These are phyloP conservation scores for Acrodontium crateriforme DNA, from an alignment of 2,329 filamentous ascomycete species.

Conservation along the genomic window DNA sequence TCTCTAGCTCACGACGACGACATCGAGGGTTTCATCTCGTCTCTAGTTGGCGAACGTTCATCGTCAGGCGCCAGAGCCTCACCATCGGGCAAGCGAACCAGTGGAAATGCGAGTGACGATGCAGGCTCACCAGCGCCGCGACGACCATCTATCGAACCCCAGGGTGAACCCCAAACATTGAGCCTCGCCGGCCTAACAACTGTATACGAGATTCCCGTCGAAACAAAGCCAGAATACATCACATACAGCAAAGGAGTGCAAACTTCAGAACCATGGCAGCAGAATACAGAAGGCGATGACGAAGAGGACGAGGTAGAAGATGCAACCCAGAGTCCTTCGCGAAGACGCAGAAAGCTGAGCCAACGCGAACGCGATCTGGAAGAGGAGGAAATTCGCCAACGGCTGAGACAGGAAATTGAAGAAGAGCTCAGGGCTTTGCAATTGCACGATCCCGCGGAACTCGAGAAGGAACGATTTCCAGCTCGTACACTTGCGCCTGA, in stretches of 20 bases:
- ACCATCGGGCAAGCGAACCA: slow-evolving; percentile 14
- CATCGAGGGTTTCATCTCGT: slow-evolving; percentile 75
- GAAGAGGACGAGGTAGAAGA: slow-evolving; percentile 36
- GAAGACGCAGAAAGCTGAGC: slow-evolving; percentile 57
- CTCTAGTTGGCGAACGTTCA: slow-evolving; percentile 54
- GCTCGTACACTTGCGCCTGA: slow-evolving; percentile 67
- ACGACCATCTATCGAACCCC: too few species aligned
- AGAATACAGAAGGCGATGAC: slow-evolving; percentile 35
- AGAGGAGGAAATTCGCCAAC: slow-evolving; percentile 79
- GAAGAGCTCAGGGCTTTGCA: slow-evolving; percentile 71
- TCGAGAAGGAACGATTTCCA: slow-evolving; percentile 50
- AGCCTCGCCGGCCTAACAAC: slow-evolving; percentile 61
- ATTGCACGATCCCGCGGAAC: slow-evolving; percentile 30
- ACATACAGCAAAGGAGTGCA: slow-evolving; percentile 97
- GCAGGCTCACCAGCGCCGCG: slow-evolving; percentile 5
- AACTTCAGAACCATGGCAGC: slow-evolving; percentile 62
- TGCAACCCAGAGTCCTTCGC: slow-evolving; percentile 43
- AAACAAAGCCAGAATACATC: slow-evolving; percentile 56
- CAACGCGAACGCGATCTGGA: slow-evolving; percentile 59
- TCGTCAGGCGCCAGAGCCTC: slow-evolving; percentile 12
- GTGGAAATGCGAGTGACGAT: slow-evolving; percentile 11
- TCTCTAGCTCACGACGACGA: slow-evolving; percentile 52
- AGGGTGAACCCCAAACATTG: slow-evolving; percentile 57
- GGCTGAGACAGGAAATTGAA: slow-evolving; percentile 77
- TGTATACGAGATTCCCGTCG: slow-evolving; percentile 66